Base-by-base conservation (phyloP, 345 rosid genomes). In the Garcia nutans region DNA sequence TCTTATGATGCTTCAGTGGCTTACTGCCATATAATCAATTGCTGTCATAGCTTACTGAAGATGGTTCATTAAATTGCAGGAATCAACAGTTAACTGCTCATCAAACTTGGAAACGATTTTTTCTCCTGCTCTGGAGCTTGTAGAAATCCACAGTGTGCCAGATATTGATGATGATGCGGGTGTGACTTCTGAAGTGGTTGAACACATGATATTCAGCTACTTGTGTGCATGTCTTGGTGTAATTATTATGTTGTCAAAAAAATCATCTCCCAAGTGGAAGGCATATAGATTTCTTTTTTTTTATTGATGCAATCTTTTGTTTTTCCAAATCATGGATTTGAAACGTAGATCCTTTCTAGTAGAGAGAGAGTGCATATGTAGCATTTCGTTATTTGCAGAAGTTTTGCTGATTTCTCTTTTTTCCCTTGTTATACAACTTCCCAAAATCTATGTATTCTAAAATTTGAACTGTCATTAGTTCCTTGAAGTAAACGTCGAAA, bases 81-180 rank as follows among this genome's bases (percentile, higher is more conserved):
- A 88, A 64, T 65, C 82, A 65, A 65, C 80, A 65, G 76, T 74
- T 73, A 61, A 80, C 47, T 79, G 83, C 65, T 42, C 83, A 79
- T 80, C 92, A 64, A 84, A 84, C 84, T 80, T 87, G 52, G 97
- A 88, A 78, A 93, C 96, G 44, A 92, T 93, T 65, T 92, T 93
- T 85, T 93, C 98, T 70, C 97, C 96, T 76, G 78, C 84, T 84
- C 42, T 87, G 77, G 92, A 87, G 83, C 84, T 84, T 68, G 49
- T 77, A 67, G 86, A 82, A 71, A 67, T 77, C 33, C 77, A 62
- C 31, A 79, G 78, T 76, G 85, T 85, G 79, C 85, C 83, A 77
- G 84, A 80, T 84, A 57, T 79, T 59, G 76, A 76, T 79, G 80
- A 77, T 71, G 78, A 69, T 82, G n/a, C 85, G 73, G 86, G 86